Evolutionary conservation across 495 filamentous ascomycete species (phyloP).

Genomic region (Trichoderma reesei): DNA sequence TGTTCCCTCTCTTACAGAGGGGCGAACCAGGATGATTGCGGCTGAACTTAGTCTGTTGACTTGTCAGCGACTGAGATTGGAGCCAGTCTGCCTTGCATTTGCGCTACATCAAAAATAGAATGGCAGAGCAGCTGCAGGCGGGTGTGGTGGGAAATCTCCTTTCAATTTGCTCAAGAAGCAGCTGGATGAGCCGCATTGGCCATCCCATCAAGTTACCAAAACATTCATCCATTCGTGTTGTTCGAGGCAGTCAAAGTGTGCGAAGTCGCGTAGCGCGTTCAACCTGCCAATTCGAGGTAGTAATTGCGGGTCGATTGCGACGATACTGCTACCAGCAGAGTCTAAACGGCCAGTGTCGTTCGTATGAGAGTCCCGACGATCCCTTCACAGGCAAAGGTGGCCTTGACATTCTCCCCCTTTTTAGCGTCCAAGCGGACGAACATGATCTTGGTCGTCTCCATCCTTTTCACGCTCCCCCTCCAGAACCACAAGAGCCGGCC

Average conservation of each 20-base stretch:
- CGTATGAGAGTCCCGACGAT: constrained; percentile 68
- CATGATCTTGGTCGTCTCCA: constrained; percentile 51
- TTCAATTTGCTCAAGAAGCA: background rate
- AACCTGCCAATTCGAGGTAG: background rate
- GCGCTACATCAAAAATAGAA: background rate
- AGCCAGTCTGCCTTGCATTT: background rate
- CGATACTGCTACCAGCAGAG: background rate
- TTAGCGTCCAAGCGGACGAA: constrained; percentile 51
- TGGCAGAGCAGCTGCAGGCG: background rate
- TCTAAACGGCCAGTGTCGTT: background rate
- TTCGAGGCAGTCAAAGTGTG: background rate
- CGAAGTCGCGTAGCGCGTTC: background rate
- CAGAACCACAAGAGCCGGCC: constrained; percentile 69
- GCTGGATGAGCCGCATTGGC: background rate
- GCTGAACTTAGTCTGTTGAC: background rate
- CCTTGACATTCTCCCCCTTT: constrained; percentile 50
- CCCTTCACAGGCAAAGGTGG: constrained; percentile 78
- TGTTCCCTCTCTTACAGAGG: background rate
- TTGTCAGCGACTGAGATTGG: background rate
- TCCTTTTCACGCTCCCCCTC: constrained; percentile 57
- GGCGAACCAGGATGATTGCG: background rate
- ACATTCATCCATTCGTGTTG: background rate
- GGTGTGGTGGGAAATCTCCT: background rate
- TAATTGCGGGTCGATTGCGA: background rate
- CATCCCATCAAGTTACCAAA: background rate